Evolutionary conservation across 169 alveolate genomes (phyloP).

Genomic region (Theileria luwenshuni): DNA sequence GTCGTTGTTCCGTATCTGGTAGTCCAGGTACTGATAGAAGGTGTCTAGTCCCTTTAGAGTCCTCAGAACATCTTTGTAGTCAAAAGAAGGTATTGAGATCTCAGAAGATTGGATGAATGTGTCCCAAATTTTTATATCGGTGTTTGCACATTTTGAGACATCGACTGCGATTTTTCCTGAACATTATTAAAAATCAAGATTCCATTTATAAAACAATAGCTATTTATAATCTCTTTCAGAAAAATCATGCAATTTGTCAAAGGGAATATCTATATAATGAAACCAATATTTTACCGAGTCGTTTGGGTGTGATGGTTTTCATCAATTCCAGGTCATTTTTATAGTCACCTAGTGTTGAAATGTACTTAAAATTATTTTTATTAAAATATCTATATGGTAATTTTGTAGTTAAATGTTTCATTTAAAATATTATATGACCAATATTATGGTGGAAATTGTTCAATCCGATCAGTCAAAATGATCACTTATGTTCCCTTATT

Average conservation of each 20-base stretch:
- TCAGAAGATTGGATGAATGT: conserved; percentile 36
- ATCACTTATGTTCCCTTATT: conserved; percentile 16
- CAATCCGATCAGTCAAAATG: conserved; percentile 1
- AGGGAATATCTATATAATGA: conserved; percentile 1
- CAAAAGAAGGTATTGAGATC: conserved; percentile 24
- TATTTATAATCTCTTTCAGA: neutral
- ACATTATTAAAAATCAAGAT: neutral
- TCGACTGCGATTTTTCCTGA: conserved; percentile 64
- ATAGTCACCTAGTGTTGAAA: conserved; percentile 8
- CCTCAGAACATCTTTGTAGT: conserved; percentile 56
- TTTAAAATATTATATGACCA: conserved; percentile 2
- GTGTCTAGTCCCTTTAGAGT: conserved; percentile 30
- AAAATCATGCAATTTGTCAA: neutral
- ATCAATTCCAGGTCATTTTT: conserved; percentile 21
- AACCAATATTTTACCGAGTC: conserved; percentile 37
- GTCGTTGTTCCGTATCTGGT: conserved; percentile 26
- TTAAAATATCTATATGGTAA: neutral
- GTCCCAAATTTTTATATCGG: conserved; percentile 56
- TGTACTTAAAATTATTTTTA: neutral
- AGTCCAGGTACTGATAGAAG: conserved; percentile 44
- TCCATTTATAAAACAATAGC: neutral
- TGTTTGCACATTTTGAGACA: conserved; percentile 47
- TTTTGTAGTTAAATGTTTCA: neutral
- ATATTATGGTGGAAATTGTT: neutral
- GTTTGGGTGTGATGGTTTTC: conserved; percentile 50